These are phyloP conservation scores for Tubosaeta brunneosetosa DNA, from an alignment of 768 basidiomycete genomes.

Conservation along the genomic window DNA sequence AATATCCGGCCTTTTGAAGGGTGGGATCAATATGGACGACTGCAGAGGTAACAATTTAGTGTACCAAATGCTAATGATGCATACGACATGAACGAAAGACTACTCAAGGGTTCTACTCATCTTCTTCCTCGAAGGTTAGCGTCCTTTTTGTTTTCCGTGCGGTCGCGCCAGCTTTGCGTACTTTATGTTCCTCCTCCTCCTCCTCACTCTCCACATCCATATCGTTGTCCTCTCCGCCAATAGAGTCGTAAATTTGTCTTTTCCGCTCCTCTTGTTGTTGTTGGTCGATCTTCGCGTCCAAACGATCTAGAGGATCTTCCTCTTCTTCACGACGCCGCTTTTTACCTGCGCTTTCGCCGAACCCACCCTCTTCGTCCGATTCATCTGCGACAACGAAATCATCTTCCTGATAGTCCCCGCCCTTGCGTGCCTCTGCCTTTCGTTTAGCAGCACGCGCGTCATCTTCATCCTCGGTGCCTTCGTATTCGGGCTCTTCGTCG, in stretches of 20 bases:
- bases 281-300: constrained; percentile 64
- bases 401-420: constrained; percentile 76
- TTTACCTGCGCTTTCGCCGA: constrained; percentile 32
- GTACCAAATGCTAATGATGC: constrained; percentile 11
- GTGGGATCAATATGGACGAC: constrained; percentile 54
- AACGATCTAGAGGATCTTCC: constrained; percentile 56
- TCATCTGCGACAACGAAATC: constrained; percentile 81
- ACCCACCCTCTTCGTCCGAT: constrained; percentile 57
- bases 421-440: constrained; percentile 44
- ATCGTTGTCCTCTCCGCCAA: constrained; percentile 36
- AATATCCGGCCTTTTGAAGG: constrained; percentile 60
- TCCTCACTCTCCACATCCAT: constrained; percentile 75
- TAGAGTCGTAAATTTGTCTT: constrained; percentile 33
- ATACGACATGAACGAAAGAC: constrained; percentile 2
- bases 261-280: constrained; percentile 51
- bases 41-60: constrained; percentile 32
- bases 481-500: constrained; percentile 59
- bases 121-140: constrained; percentile 60
- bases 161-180: constrained; percentile 51
- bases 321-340: constrained; percentile 39
- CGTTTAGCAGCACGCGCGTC: constrained; percentile 41
- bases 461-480: constrained; percentile 59
- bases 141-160: constrained; percentile 51
- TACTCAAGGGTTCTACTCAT: constrained; percentile 16
- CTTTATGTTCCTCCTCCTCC: constrained; percentile 66